phyloP scores from a whole-genome alignment of 352 stramenopile genomes.

The Albugo laibachii region DNA sequence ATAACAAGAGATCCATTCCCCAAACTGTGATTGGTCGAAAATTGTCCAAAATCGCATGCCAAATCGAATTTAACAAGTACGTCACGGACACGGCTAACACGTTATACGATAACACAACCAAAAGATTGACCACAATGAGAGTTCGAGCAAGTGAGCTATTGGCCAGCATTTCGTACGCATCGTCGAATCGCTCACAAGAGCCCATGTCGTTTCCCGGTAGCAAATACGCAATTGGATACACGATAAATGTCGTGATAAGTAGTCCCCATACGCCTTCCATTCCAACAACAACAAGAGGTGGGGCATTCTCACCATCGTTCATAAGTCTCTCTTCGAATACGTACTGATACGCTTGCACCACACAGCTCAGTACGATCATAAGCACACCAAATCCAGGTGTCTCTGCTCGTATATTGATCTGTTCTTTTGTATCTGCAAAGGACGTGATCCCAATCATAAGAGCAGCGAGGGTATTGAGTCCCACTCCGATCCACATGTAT shows the following conservation, averaged over 20 bases:
- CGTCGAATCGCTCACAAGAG: slow-evolving; percentile 84
- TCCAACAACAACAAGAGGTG: slow-evolving; percentile 84
- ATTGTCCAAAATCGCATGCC: slow-evolving; percentile 97
- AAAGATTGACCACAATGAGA: slow-evolving; percentile 74
- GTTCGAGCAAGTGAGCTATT: slow-evolving; percentile 40
- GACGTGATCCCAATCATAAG: slow-evolving; percentile 87
- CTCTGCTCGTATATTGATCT: slow-evolving; percentile 34
- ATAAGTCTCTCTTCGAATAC: slow-evolving; percentile 97
- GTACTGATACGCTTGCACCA: slow-evolving; percentile 90
- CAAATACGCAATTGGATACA: slow-evolving; percentile 86
- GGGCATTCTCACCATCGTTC: slow-evolving; percentile 83
- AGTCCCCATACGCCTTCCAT: slow-evolving; percentile 95
- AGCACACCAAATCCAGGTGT: slow-evolving; percentile 81
- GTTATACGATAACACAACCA: slow-evolving; percentile 93
- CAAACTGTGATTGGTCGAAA: slow-evolving; percentile 94
- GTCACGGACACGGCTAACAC: slow-evolving; percentile 93
- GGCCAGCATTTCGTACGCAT: slow-evolving; percentile 47
- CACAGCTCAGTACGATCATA: slow-evolving; percentile 88
- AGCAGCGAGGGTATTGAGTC: slow-evolving; percentile 85
- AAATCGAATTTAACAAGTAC: slow-evolving; percentile 91
- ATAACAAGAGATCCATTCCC: slow-evolving; percentile 88
- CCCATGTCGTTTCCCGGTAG: slow-evolving; percentile 86
- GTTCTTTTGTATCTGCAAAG: slow-evolving; percentile 60
- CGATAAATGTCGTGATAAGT: slow-evolving; percentile 80
- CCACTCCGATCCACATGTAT: slow-evolving; percentile 96